Evolutionary conservation across 108 stramenopile species (phyloP).

Genomic region (Mediolabrus comicus): DNA sequence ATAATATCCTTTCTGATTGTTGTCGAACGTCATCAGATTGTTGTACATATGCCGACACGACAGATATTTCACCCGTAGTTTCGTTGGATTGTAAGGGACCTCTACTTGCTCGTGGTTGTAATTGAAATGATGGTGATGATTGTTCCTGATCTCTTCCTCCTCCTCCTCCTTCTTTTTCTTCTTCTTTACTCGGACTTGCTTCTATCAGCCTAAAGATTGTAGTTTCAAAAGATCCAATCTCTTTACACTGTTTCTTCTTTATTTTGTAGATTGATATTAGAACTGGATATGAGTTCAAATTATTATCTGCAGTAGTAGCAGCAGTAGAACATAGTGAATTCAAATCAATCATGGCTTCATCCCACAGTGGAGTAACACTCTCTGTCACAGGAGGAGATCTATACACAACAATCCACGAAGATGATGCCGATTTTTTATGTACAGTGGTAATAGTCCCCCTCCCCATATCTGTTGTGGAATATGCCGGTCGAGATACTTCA

Average conservation of each 20-base stretch:
- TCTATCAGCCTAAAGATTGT: slow-evolving; percentile 16
- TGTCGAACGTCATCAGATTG: background rate
- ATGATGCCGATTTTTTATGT: background rate
- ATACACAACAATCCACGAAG: slow-evolving; percentile 54
- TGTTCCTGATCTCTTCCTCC: background rate
- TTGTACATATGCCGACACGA: slow-evolving; percentile 14
- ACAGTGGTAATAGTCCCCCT: background rate
- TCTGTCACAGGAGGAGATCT: slow-evolving; percentile 53
- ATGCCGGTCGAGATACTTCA: slow-evolving; percentile 20
- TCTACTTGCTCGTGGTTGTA: background rate
- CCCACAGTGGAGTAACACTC: slow-evolving; percentile 55
- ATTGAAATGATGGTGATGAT: slow-evolving; percentile 5
- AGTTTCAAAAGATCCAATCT: slow-evolving; percentile 39
- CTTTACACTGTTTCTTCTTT: slow-evolving; percentile 33
- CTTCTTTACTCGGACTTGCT: background rate
- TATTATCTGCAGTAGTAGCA: background rate
- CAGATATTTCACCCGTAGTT: slow-evolving; percentile 17
- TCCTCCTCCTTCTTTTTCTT: background rate
- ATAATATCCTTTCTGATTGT: slow-evolving; percentile 10
- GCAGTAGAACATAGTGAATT: slow-evolving; percentile 8
- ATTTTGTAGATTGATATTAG: slow-evolving; percentile 16
- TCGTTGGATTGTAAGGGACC: slow-evolving; percentile 4
- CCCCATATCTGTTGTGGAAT: background rate
- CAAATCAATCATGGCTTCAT: slow-evolving; percentile 51
- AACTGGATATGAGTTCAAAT: slow-evolving; percentile 9